phyloP scores from a whole-genome alignment of 305 asterid species.

The Caryopteris hybrid region DNA sequence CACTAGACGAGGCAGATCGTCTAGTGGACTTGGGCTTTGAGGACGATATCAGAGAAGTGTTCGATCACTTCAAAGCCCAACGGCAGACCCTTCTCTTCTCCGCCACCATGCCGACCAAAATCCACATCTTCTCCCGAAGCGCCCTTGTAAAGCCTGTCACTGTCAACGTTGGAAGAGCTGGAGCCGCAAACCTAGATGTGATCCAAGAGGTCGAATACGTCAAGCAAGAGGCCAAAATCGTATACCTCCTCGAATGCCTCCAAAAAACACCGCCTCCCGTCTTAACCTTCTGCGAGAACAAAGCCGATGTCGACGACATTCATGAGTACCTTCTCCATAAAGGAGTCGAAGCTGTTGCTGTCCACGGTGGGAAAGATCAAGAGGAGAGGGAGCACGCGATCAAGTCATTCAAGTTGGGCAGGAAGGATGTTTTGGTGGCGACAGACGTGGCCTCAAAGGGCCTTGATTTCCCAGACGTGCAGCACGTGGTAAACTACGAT shows the following conservation, averaged over 20 bases:
- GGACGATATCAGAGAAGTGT: constrained; percentile 86
- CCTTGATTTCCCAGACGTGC: constrained; percentile 77
- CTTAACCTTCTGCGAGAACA: constrained; percentile 75
- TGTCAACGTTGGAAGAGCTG: constrained; percentile 88
- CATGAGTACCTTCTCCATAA: constrained; percentile 72
- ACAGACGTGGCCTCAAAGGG: constrained; percentile 86
- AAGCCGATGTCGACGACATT: constrained; percentile 78
- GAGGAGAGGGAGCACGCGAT: constrained; percentile 84
- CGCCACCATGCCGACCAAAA: constrained; percentile 87
- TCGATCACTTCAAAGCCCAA: constrained; percentile 88
- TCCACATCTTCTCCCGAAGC: constrained; percentile 73
- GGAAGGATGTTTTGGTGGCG: constrained; percentile 75
- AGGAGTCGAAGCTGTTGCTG: constrained; percentile 81
- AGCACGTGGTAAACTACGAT: constrained; percentile 82
- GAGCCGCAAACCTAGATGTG: constrained; percentile 86
- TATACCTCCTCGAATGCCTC: constrained; percentile 82
- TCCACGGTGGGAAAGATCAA: constrained; percentile 89
- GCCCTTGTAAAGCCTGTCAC: constrained; percentile 78
- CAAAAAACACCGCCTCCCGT: constrained; percentile 88
- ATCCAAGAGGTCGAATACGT: constrained; percentile 92
- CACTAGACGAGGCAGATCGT: constrained; percentile 76
- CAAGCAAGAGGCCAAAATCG: constrained; percentile 80
- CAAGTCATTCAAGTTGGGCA: constrained; percentile 62
- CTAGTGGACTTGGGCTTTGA: constrained; percentile 78
- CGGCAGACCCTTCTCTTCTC: constrained; percentile 85